Evolutionary conservation across 208 protist species (phyloP).

Genomic region (Angomonas deanei): DNA sequence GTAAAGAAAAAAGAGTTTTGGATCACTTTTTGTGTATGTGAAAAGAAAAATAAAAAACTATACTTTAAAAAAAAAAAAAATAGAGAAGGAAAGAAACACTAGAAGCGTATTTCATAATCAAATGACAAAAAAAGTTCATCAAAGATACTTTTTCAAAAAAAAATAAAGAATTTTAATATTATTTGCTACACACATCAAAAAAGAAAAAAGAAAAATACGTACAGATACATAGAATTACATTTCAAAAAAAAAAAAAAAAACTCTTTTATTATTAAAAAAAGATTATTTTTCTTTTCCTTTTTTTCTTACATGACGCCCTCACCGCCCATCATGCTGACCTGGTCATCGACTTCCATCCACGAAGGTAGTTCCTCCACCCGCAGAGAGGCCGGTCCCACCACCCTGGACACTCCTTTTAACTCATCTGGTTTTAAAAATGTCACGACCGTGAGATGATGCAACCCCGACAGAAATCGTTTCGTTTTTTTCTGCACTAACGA

Average conservation of each 20-base stretch:
- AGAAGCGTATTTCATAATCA: background rate
- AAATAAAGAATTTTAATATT: background rate
- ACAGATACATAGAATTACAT: slow-evolving; percentile 3
- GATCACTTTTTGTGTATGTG: background rate
- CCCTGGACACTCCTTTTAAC: slow-evolving; percentile 14
- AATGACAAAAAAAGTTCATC: background rate
- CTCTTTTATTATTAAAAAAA: background rate
- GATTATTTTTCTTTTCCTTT: background rate
- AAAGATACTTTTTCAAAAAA: background rate
- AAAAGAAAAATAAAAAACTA: slow-evolving; percentile 3
- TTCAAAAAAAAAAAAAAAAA: background rate
- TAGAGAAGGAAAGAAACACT: background rate
- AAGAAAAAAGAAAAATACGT: slow-evolving; percentile 16
- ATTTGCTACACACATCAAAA: background rate
- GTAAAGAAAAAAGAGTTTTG: background rate
- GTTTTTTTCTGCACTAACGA: slow-evolving; percentile 24
- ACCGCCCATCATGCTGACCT: background rate
- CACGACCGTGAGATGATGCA: slow-evolving; percentile 23
- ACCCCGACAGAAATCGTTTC: slow-evolving; percentile 20
- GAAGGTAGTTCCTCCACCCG: slow-evolving; percentile 16
- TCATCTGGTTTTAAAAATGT: slow-evolving; percentile 26
- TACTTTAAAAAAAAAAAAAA: slow-evolving; percentile 2
- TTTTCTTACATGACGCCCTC: background rate
- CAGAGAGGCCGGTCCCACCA: slow-evolving; percentile 16
- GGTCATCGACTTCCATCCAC: slow-evolving; percentile 23